These are phyloP conservation scores for Nymphaea colorata DNA, from an alignment of 164 flowering plant species.

Conservation along the genomic window DNA sequence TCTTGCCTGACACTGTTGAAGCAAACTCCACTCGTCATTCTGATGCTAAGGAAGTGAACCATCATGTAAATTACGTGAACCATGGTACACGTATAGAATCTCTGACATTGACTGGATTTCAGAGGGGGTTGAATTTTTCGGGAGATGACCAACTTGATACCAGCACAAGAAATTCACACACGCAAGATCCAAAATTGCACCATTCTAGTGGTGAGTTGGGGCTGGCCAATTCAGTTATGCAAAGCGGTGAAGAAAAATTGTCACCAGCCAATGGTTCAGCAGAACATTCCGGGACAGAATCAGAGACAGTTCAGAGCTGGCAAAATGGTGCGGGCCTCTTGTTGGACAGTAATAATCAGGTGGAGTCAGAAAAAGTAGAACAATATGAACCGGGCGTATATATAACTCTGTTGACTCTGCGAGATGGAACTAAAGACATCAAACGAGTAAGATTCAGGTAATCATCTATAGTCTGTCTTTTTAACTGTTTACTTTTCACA, in stretches of 20 bases:
- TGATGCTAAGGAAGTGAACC: constrained; percentile 26
- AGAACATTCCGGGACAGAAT: constrained; percentile 21
- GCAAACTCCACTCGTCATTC: constrained; percentile 25
- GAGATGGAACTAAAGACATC: constrained; percentile 73
- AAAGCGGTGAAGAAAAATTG: constrained; percentile 24
- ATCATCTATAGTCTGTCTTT: not conserved
- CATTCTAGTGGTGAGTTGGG: no score
- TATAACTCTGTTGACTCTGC: constrained; percentile 62
- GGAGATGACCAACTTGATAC: constrained; percentile 12
- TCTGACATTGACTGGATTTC: constrained; percentile 15
- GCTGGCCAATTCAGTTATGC: constrained; percentile 13
- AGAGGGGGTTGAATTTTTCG: constrained; percentile 6
- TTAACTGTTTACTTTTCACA: not conserved
- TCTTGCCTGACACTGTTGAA: constrained; percentile 42
- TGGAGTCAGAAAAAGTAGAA: constrained; percentile 76
- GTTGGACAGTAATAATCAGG: constrained; percentile 20
- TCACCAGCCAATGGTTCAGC: constrained; percentile 17
- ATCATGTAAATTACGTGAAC: constrained; percentile 25
- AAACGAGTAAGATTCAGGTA: constrained; percentile 94
- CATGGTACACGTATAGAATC: constrained; percentile 16
- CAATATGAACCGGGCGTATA: constrained; percentile 87
- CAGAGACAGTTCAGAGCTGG: constrained; percentile 26
- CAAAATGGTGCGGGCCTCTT: constrained; percentile 24
- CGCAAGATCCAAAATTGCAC: constrained; percentile 11
- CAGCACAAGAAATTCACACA: constrained; percentile 12